phyloP scores from a whole-genome alignment of 2,329 filamentous ascomycete genomes.

The Diplodia corticola region DNA sequence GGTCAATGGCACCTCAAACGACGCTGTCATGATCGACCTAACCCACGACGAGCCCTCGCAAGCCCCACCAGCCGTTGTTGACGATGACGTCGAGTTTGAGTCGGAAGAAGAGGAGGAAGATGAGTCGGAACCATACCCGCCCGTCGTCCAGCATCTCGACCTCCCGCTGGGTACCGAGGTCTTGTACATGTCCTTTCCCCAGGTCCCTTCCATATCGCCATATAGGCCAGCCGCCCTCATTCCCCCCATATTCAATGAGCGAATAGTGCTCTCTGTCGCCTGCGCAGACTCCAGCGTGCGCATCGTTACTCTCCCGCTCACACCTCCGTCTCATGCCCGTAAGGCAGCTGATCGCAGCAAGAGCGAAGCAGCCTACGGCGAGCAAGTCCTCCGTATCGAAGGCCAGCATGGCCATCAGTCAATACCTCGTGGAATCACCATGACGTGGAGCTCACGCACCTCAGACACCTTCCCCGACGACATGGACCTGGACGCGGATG shows the following conservation, averaged over 20 bases:
- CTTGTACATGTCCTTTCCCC: conserved; percentile 54
- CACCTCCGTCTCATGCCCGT: conserved; percentile 50
- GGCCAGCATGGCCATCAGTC: conserved; percentile 52
- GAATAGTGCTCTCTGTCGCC: conserved; percentile 55
- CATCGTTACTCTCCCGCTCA: conserved; percentile 56
- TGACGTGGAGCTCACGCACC: conserved; percentile 51
- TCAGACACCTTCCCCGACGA: conserved; percentile 24
- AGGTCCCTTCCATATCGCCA: conserved; percentile 35
- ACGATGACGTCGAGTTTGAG: conserved; percentile 48
- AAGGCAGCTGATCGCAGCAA: conserved; percentile 38
- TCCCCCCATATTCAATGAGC: conserved; percentile 50
- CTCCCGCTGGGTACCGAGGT: conserved; percentile 56
- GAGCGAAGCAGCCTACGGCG: conserved; percentile 37
- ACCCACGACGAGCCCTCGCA: conserved; percentile 53
- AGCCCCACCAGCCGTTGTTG: conserved; percentile 22
- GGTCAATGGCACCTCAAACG: conserved; percentile 44
- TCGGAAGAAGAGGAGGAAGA: conserved; percentile 60
- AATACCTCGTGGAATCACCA: conserved; percentile 51
- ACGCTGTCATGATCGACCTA: conserved; percentile 55
- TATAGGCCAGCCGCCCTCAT: conserved; percentile 39
- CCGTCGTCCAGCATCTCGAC: conserved; percentile 56
- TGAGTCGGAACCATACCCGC: conserved; percentile 55
- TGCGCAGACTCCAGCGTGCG: conserved; percentile 60
- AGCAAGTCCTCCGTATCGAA: conserved; percentile 51
- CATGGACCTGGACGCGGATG: conserved; percentile 40